Evolutionary conservation across 106 monocot genomes (phyloP).

Genomic region (Acorus calamus): DNA sequence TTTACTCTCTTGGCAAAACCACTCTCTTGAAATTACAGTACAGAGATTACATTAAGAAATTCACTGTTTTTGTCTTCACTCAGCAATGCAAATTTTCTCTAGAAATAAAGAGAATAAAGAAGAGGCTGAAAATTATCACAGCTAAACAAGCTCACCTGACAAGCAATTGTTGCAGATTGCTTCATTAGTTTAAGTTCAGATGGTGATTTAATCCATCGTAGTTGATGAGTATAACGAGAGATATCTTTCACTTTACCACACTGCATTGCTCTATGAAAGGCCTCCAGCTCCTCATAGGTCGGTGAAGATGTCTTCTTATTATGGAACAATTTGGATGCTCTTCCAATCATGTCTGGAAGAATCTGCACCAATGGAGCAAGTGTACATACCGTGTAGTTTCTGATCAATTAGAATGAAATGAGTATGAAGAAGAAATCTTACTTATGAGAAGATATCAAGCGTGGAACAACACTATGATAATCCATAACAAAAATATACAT

Average conservation of each 20-base stretch:
- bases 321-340: conserved; percentile 57
- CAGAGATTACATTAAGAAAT: too few relatives aligned
- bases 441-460: too few relatives aligned
- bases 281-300: conserved; percentile 53
- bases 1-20: too few relatives aligned
- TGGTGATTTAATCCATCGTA: conserved; percentile 77
- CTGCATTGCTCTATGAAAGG: conserved; percentile 40
- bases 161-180: conserved; percentile 81
- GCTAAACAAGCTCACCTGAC: conserved; percentile 43
- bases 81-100: too few relatives aligned
- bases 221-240: conserved; percentile 54
- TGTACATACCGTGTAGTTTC: too few relatives aligned
- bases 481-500: too few relatives aligned
- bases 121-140: background rate
- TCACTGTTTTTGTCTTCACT: too few relatives aligned
- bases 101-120: too few relatives aligned
- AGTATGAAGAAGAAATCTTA: too few relatives aligned
- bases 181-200: conserved; percentile 85
- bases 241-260: conserved; percentile 57
- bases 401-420: too few relatives aligned
- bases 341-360: conserved; percentile 63
- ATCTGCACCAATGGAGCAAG: conserved; percentile 23
- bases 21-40: too few relatives aligned
- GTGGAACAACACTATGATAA: too few relatives aligned
- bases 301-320: conserved; percentile 56